Base-by-base conservation (phyloP, 306 rosid species). In the Nissolia schottii region DNA sequence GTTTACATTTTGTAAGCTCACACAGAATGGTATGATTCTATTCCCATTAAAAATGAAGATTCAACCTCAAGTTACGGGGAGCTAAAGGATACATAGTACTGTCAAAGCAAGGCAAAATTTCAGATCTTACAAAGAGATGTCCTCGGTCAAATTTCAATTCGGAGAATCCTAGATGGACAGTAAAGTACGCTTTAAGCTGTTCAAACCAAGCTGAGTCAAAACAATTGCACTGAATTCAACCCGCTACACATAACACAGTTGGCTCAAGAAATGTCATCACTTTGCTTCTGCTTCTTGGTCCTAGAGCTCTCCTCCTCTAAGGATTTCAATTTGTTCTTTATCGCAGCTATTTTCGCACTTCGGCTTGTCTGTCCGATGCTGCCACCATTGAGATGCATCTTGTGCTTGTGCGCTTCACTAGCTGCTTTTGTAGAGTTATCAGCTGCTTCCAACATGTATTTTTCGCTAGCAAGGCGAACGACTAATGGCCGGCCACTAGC, bases 401-500 rank as follows among this genome's bases (percentile, higher is more conserved):
- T 91, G 63, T 70, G 80, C 82, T 82, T 91, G 63, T 70, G 80
- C 40, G 85, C 80, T 68, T 85, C 89, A 2, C 87, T 64, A 0
- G 9, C 19, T 29, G 77, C 72, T 81, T 81, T 82, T 14, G 80
- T 65, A 74, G 81, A 73, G 71, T 54, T 81, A 16, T 77, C 80
- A 11, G 82, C 37, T n/a, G 87, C 40, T 77, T 91, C 89, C 20
- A 65, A 46, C 28, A 60, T 18, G 69, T 56, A 63, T 43, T 85
- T 89, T 83, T 91, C 90, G 22, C 88, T 77, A 0, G 97, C 96
- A 0, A 89, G 86, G 7, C 93, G 96, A 54, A 94, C 97, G 1
- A 91, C 87, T 83, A 94, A n/a, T 0, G 97, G 96, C 40, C 99
- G 87, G 55, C 99, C 90, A 25, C 95, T 80, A 31, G 95, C 99